Conservation (phyloP, 768 basidiomycete genomes). For the Cystofilobasidium bisporidii region DNA sequence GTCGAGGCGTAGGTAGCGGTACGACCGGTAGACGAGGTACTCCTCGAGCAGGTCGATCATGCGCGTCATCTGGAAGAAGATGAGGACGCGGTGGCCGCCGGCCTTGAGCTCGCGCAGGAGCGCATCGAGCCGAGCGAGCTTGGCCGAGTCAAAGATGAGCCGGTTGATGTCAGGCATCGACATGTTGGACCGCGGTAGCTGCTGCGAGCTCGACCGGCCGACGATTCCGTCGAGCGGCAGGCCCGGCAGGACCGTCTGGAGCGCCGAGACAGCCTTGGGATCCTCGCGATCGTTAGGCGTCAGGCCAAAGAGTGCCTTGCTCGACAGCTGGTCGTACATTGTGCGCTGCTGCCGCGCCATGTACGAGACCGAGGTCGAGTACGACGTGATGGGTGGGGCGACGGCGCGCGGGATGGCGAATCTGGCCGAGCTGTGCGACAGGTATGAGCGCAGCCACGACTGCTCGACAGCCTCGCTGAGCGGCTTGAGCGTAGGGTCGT, state of each 20-base stretch:
- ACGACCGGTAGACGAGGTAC: conserved; percentile 91
- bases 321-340: conserved; percentile 61
- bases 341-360: conserved; percentile 55
- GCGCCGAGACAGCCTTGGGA: conserved; percentile 46
- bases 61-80: conserved; percentile 99
- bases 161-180: conserved; percentile 89
- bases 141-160: conserved; percentile 90
- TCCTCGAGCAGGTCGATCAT: conserved; percentile 99
- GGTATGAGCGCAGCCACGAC: conserved; percentile 63
- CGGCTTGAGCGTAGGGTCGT: conserved; percentile 46
- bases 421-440: conserved; percentile 66
- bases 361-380: conserved; percentile 68
- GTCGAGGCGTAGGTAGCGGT: conserved; percentile 86
- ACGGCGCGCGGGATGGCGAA: conserved; percentile 80
- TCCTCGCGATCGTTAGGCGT: conserved; percentile 58
- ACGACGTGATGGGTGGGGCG: conserved; percentile 68
- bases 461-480: conserved; percentile 28
- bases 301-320: conserved; percentile 73
- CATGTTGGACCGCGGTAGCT: conserved; percentile 73
- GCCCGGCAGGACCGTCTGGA: conserved; percentile 50
- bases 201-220: conserved; percentile 54
- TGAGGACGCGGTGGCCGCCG: conserved; percentile 81
- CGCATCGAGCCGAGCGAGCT: conserved; percentile 78
- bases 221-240: conserved; percentile 61
- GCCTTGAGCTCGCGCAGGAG: conserved; percentile 86